phyloP scores from a whole-genome alignment of 78 protist genomes.

The Planoprotostelium fungivorum region DNA sequence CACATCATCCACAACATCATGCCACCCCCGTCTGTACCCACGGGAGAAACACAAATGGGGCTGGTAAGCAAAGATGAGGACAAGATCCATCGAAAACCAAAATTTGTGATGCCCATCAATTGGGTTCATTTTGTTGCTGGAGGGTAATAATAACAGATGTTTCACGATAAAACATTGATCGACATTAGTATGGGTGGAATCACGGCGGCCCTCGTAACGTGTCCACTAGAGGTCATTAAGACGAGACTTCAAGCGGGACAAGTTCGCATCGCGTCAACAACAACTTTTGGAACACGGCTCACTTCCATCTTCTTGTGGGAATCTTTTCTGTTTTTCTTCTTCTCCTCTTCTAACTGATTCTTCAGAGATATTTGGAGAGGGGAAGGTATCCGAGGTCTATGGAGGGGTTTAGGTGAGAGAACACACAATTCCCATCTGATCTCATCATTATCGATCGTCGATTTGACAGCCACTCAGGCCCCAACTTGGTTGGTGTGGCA shows the following conservation, averaged over 20 bases:
- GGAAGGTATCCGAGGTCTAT: not conserved
- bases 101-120: not conserved
- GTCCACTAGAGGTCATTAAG: not conserved
- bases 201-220: not conserved
- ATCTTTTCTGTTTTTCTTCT: no score
- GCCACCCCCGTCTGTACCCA: no score
- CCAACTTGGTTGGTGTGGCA: conserved; percentile 52
- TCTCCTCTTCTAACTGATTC: no score
- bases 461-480: conserved; percentile 21
- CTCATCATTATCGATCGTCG: not conserved
- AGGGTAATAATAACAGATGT: not conserved
- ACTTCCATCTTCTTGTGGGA: no score
- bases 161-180: not conserved
- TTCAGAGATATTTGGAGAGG: not conserved
- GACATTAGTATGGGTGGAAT: not conserved
- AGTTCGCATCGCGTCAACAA: not conserved
- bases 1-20: no score
- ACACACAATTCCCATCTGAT: not conserved
- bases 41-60: no score
- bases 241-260: not conserved
- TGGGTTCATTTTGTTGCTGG: not conserved
- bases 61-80: no score
- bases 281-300: no score
- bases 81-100: not conserved
- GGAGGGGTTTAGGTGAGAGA: not conserved